Percentiles rank a stretch among this genome's conserved stretches.
phyloP scores from a whole-genome alignment of 257 asterid species.

The Perilla frutescens region DNA sequence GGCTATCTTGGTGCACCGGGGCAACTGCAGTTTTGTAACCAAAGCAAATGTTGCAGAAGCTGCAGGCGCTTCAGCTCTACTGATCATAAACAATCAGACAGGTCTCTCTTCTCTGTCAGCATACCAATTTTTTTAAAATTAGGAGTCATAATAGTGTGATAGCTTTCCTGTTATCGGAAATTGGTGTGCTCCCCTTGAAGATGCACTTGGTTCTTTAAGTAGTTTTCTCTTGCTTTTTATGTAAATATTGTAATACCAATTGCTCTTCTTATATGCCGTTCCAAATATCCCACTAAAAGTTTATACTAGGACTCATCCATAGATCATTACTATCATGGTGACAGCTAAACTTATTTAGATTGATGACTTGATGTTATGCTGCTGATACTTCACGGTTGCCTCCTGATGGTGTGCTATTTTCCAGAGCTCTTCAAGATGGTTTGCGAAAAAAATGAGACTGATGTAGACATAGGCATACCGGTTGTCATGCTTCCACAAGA shows the following conservation, averaged over 20 bases:
- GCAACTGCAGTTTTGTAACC: constrained; percentile 83
- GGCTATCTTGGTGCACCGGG: constrained; percentile 85
- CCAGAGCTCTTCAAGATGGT: constrained; percentile 98
- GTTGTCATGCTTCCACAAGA: constrained; percentile 92
- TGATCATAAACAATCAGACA: constrained; percentile 78
- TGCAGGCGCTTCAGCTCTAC: constrained; percentile 87
- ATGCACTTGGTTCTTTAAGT: neutral
- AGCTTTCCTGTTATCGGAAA: neutral
- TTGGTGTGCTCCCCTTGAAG: too few relatives aligned
- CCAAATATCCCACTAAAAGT: constrained; percentile 7
- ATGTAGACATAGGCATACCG: constrained; percentile 67
- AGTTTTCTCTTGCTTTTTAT: neutral
- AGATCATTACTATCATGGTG: constrained; percentile 1
- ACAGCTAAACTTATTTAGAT: neutral
- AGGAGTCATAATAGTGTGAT: constrained; percentile 5
- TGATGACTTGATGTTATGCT: neutral
- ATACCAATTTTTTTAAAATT: neutral
- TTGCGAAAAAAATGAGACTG: constrained; percentile 75
- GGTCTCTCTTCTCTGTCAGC: constrained; percentile 46
- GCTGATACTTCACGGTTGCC: constrained; percentile 25
- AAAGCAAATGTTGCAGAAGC: constrained; percentile 83
- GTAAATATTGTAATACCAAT: neutral
- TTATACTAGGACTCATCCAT: neutral
- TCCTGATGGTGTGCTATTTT: constrained; percentile 24
- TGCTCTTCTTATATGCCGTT: constrained; percentile 2